Percentiles rank a stretch among this genome's conserved stretches.
phyloP scores from a whole-genome alignment of 73 alveolate species.

The Paramecium tetraurelia region DNA sequence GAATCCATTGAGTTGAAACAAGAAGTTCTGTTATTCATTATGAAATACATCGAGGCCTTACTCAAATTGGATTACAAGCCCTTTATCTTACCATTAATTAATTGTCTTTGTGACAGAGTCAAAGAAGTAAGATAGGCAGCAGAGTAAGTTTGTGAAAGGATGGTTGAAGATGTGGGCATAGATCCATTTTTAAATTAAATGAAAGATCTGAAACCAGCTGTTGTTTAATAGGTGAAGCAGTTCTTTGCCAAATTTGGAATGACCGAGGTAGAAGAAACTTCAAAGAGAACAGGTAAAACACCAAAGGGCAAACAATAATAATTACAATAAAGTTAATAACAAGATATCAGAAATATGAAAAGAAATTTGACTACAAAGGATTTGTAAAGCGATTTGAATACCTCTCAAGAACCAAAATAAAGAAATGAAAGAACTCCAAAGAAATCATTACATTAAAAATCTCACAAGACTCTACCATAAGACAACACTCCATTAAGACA shows the following conservation, averaged over 20 bases:
- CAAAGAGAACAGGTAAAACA: conserved; percentile 23
- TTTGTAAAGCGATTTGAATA: background rate
- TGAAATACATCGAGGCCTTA: conserved; percentile 39
- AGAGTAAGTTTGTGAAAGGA: conserved; percentile 48
- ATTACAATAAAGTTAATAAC: background rate
- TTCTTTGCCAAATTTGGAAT: conserved; percentile 45
- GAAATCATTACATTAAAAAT: background rate
- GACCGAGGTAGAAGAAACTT: background rate
- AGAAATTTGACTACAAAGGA: conserved; percentile 8
- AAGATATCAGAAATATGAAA: conserved; percentile 27
- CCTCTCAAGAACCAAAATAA: conserved; percentile 2
- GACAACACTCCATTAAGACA: background rate
- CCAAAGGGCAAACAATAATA: conserved; percentile 21
- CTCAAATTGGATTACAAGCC: conserved; percentile 25
- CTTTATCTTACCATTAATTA: conserved; percentile 41
- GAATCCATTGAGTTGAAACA: conserved; percentile 26
- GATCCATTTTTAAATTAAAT: conserved; percentile 48
- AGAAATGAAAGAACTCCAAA: conserved; percentile 53
- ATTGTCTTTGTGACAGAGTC: conserved; percentile 52
- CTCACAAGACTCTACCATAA: conserved; percentile 32
- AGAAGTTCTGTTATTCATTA: conserved; percentile 30
- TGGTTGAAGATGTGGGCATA: conserved; percentile 23
- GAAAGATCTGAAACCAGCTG: conserved; percentile 60
- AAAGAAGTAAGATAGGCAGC: conserved; percentile 52
- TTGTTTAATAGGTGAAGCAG: conserved; percentile 26